Evolutionary conservation across 2,329 filamentous ascomycete genomes (phyloP).

Genomic region (Botrytis aclada): DNA sequence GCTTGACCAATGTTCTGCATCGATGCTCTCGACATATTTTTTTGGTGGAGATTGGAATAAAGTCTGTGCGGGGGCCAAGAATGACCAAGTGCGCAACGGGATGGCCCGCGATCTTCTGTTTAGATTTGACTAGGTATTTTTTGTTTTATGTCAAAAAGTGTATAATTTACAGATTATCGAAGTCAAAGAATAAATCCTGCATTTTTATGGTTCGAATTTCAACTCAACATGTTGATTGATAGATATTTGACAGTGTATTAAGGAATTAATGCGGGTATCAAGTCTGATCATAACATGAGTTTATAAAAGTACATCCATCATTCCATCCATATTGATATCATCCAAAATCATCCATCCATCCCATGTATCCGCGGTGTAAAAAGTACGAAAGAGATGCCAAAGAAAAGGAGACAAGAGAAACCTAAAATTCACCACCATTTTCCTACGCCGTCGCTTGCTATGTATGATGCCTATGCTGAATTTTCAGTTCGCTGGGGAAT

Average conservation of each 20-base stretch:
- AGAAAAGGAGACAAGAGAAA: background rate
- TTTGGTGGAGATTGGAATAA: conserved; percentile 6
- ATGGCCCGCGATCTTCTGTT: background rate
- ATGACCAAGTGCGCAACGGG: conserved; percentile 16
- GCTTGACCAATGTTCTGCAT: background rate
- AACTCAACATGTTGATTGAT: background rate
- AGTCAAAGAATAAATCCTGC: background rate
- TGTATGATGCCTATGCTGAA: conserved; percentile 2
- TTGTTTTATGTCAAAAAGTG: background rate
- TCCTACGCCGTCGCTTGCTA: conserved; percentile 18
- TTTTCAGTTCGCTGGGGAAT: background rate
- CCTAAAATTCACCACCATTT: background rate
- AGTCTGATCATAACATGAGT: conserved; percentile 1
- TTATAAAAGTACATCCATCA: conserved; percentile 18
- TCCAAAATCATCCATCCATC: background rate
- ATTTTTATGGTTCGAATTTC: background rate
- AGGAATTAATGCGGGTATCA: conserved; percentile 12
- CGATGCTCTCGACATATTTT: conserved; percentile 9
- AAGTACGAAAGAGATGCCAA: background rate
- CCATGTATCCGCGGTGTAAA: background rate
- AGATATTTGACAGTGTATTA: background rate
- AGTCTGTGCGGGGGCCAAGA: conserved; percentile 8
- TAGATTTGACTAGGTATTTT: background rate
- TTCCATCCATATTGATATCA: conserved; percentile 7
- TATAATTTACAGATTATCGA: background rate